Evolutionary conservation across 352 stramenopile species (phyloP).

Genomic region (Phytophthora uliginosa): DNA sequence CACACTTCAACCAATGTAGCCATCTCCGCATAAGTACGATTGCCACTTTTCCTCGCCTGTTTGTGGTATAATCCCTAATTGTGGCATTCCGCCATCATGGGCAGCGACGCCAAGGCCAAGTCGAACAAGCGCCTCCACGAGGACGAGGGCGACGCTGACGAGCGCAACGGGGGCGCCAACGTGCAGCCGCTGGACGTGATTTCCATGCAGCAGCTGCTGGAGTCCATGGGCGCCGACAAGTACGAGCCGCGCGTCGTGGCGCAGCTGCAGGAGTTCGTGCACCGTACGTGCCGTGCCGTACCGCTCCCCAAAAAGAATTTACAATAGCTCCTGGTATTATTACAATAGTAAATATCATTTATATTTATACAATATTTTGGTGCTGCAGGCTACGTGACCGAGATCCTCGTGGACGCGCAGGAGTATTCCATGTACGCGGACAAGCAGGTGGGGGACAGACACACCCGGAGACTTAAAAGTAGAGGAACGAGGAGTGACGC

Average conservation of each 20-base stretch:
- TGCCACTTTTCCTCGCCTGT: background rate
- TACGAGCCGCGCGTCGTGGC: constrained; percentile 83
- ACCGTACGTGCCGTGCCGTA: constrained; percentile 54
- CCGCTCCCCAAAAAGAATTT: background rate
- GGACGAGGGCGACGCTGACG: constrained; percentile 59
- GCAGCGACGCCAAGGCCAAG: constrained; percentile 57
- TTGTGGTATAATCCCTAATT: constrained; percentile 3
- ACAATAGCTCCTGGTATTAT: background rate
- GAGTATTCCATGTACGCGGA: constrained; percentile 85
- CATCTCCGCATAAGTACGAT: constrained; percentile 17
- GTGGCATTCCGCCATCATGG: constrained; percentile 48
- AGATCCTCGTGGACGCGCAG: constrained; percentile 88
- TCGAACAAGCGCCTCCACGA: constrained; percentile 56
- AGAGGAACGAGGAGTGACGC: constrained; percentile 7
- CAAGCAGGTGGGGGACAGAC: constrained; percentile 54
- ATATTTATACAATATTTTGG: constrained; percentile 4
- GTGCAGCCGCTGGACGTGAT: constrained; percentile 70
- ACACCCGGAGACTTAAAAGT: no score
- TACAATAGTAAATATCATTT: background rate
- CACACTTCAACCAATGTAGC: constrained; percentile 12
- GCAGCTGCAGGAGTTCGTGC: constrained; percentile 88
- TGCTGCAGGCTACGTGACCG: constrained; percentile 76
- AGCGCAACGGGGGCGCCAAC: constrained; percentile 45
- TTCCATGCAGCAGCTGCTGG: constrained; percentile 68
- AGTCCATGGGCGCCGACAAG: constrained; percentile 85